Evolutionary conservation across 2,329 filamentous ascomycete genomes (phyloP).

Genomic region (Neospermospora avenae): DNA sequence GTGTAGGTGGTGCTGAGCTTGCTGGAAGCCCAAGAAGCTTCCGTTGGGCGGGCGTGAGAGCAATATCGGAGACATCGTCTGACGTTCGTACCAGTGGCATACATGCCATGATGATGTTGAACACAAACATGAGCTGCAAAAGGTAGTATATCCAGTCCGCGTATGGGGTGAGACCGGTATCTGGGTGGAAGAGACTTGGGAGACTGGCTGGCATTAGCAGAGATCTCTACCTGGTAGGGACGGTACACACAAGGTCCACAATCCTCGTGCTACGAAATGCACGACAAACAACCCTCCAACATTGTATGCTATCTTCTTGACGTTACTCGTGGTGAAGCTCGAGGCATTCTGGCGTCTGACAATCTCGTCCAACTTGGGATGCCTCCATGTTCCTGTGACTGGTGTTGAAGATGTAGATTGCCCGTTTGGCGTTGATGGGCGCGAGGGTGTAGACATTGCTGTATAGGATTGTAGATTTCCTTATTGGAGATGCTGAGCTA

Average conservation of each 20-base stretch:
- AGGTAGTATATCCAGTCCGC: conserved; percentile 40
- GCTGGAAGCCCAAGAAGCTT: conserved; percentile 78
- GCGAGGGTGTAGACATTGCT: conserved; percentile 28
- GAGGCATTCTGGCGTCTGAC: conserved; percentile 73
- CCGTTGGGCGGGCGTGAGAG: conserved; percentile 85
- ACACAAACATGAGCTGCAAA: conserved; percentile 55
- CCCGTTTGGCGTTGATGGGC: conserved; percentile 27
- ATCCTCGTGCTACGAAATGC: conserved; percentile 42
- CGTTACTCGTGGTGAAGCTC: conserved; percentile 74
- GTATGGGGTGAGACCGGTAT: conserved; percentile 26
- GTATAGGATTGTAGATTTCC: not conserved
- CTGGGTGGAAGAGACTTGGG: conserved; percentile 26
- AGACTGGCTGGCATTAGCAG: conserved; percentile 26
- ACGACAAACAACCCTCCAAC: conserved; percentile 49
- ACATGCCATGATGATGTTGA: conserved; percentile 70
- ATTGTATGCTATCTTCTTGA: conserved; percentile 69
- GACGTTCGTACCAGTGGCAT: conserved; percentile 67
- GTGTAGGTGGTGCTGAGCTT: conserved; percentile 58
- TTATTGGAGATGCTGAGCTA: not conserved
- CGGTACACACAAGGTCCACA: conserved; percentile 29
- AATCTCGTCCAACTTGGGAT: conserved; percentile 87
- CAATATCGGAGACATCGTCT: conserved; percentile 84
- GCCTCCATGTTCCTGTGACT: conserved; percentile 75
- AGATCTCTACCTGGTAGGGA: not conserved
- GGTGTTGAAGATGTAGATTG: conserved; percentile 29